Evolutionary conservation across 2,329 filamentous ascomycete genomes (phyloP).

Genomic region (Diaporthe helianthi): DNA sequence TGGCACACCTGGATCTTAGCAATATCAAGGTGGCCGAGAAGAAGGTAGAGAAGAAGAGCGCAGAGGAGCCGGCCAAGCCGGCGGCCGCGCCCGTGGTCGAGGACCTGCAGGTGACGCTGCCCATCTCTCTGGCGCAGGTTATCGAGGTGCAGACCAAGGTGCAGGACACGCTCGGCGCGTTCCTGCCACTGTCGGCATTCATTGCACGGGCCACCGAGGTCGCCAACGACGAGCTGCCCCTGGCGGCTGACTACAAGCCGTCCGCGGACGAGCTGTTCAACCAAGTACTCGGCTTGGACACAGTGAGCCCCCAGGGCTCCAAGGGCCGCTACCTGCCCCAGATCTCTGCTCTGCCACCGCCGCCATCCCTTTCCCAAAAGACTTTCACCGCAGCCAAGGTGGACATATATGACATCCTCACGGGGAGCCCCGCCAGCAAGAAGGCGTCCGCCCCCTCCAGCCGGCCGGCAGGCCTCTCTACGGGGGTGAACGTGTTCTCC

Average conservation of each 20-base stretch:
- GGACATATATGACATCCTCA: constrained; percentile 86
- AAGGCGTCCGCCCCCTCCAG: constrained; percentile 43
- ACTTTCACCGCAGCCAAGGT: constrained; percentile 55
- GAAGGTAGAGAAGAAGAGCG: constrained; percentile 49
- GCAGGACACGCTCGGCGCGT: constrained; percentile 77
- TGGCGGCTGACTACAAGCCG: constrained; percentile 67
- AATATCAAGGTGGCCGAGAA: constrained; percentile 84
- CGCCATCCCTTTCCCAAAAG: constrained; percentile 46
- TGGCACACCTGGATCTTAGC: constrained; percentile 87
- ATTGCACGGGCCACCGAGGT: constrained; percentile 83
- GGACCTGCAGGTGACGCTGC: constrained; percentile 69
- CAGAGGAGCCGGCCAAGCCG: constrained; percentile 46
- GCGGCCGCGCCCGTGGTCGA: constrained; percentile 51
- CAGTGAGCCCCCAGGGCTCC: constrained; percentile 53
- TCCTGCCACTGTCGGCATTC: constrained; percentile 85
- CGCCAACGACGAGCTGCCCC: constrained; percentile 86
- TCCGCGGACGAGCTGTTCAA: constrained; percentile 87
- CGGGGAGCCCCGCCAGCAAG: constrained; percentile 44
- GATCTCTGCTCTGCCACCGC: constrained; percentile 64
- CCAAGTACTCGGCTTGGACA: constrained; percentile 77
- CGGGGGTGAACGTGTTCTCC: constrained; percentile 79
- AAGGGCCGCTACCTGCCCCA: constrained; percentile 75
- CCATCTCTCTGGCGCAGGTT: constrained; percentile 81
- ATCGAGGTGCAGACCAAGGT: constrained; percentile 83
- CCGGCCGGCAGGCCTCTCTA: constrained; percentile 53